phyloP scores from a whole-genome alignment of 108 stramenopile genomes.

The Stephanodiscus triporus region DNA sequence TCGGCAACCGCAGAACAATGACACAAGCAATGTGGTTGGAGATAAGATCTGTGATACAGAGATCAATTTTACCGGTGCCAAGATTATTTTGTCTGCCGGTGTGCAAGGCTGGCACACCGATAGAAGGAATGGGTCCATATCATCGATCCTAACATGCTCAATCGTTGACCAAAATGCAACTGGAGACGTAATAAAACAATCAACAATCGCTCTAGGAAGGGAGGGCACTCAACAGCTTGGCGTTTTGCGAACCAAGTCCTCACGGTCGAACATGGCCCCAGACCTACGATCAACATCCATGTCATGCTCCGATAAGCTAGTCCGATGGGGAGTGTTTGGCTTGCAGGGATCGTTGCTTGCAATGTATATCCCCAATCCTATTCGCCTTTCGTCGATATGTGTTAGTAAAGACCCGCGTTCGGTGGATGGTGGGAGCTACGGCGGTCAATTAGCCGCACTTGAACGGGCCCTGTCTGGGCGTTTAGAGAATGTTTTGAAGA shows the following conservation, averaged over 20 bases:
- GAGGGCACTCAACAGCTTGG: conserved; percentile 72
- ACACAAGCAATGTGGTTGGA: background rate
- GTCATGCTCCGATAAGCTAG: conserved; percentile 93
- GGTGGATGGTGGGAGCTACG: conserved; percentile 18
- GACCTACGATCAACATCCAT: conserved; percentile 77
- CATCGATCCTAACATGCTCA: conserved; percentile 21
- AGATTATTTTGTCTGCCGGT: conserved; percentile 66
- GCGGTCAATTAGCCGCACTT: conserved; percentile 60
- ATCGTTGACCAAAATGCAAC: background rate
- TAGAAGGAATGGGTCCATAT: conserved; percentile 14
- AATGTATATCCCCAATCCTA: conserved; percentile 51
- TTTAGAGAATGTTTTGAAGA: conserved; percentile 31
- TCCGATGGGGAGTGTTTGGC: conserved; percentile 84
- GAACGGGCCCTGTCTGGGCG: conserved; percentile 63
- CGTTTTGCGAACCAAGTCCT: conserved; percentile 85
- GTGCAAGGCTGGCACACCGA: conserved; percentile 16
- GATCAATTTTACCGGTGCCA: conserved; percentile 88
- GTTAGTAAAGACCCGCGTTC: conserved; percentile 71
- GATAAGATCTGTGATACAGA: conserved; percentile 26
- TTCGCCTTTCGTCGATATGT: conserved; percentile 60
- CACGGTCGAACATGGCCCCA: conserved; percentile 83
- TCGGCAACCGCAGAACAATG: background rate
- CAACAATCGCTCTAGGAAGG: conserved; percentile 49
- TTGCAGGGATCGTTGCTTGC: conserved; percentile 71
- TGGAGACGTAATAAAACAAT: background rate